Percentiles rank a stretch among this genome's conserved stretches.
These are phyloP conservation scores for Arthrobotrys musiformis DNA, from an alignment of 2,329 filamentous ascomycete genomes.

Conservation along the genomic window DNA sequence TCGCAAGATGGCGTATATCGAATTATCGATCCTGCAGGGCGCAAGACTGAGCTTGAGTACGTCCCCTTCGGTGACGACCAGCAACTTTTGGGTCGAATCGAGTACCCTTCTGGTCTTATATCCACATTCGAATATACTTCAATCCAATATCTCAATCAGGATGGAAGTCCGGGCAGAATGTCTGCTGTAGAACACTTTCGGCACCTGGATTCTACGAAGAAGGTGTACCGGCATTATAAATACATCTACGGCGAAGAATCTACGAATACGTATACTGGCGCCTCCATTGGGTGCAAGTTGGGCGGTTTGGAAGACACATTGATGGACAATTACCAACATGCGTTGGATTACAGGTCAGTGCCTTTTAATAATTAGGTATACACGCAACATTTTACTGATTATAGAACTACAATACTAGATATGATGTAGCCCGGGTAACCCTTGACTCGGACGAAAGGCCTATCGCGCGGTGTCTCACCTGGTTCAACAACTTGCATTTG, in stretches of 20 bases:
- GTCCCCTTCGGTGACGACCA: background rate
- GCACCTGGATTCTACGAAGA: background rate
- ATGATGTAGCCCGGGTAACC: too few relatives aligned
- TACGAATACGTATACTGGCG: background rate
- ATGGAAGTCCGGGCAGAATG: background rate
- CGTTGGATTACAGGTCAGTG: background rate
- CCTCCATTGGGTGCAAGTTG: background rate
- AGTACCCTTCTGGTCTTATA: background rate
- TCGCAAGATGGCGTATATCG: background rate
- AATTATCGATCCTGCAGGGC: background rate
- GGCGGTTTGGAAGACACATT: background rate
- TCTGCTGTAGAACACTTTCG: background rate
- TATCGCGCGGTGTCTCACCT: too few relatives aligned
- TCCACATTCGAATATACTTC: background rate
- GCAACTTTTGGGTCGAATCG: background rate
- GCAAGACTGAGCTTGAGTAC: background rate
- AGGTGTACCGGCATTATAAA: background rate
- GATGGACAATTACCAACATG: constrained; percentile 10
- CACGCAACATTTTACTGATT: background rate
- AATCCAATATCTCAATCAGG: background rate
- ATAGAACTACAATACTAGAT: too few relatives aligned
- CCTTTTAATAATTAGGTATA: background rate
- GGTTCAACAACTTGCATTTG: too few relatives aligned
- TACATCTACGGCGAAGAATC: background rate
- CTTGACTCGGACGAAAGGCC: too few relatives aligned